Base-by-base conservation (phyloP, 1,139 yeast genomes). In the Diutina scorzettiae region DNA sequence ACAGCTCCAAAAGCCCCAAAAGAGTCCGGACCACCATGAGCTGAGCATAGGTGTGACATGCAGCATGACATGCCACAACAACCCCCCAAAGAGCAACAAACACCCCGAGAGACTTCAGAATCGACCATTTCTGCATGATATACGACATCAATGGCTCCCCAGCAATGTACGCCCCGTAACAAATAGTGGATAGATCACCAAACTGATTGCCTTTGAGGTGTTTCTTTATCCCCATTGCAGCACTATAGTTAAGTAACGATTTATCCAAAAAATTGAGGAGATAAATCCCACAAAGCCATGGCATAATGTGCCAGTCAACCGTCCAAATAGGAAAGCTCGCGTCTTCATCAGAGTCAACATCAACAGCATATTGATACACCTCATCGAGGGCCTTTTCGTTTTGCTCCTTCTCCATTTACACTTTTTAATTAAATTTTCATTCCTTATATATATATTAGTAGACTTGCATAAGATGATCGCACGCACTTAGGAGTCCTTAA, bases 171-270 rank as follows among this genome's bases (percentile, higher is more conserved):
- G 74, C 71, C 40, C 61, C 69, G 44, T 64, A 68, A 45, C 67
- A 59, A 33, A 65, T 64, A 5, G 73, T 66, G 11, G 68, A 67
- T 34, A 66, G 54, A 48, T 69, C 61, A 36, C 70, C 63, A 48
- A 63, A 69, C 45, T 69, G 62, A 44, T 63, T 57, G 4, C 67
- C 62, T 3, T 45, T 42, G 42, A 66, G 51, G 41, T 63, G 51
- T 6, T 54, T 51, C 49, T 65, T 66, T 42, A 72, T 64, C 1
- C 77, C 77, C 74, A 71, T 70, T 1, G 71, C 74, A 1, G 73
- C 71, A 2, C 76, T 68, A 51, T 68, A 70, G 47, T 67, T 66
- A 33, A 69, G 53, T 7, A 67, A 53, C 5, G 66, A 56, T 49
- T 70, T 70, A 47, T 71, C 76, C 40, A 71, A 52, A 48, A 63